These are phyloP conservation scores for Cymbidium sinense DNA, from an alignment of 106 monocot species.

Conservation along the genomic window DNA sequence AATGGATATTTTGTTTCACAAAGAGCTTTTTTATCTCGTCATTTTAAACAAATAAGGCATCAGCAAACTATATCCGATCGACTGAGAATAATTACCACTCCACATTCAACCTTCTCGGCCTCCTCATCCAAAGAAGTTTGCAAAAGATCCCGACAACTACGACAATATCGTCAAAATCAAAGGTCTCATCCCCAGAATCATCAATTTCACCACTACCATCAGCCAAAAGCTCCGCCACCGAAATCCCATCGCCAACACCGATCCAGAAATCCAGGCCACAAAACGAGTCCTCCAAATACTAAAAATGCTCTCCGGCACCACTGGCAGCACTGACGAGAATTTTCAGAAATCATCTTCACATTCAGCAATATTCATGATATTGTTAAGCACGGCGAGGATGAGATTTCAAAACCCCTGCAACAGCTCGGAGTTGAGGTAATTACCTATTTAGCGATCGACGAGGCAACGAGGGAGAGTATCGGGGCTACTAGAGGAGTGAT, in stretches of 20 bases:
- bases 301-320: constrained; percentile 41
- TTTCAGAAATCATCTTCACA: constrained; percentile 66
- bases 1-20: neutral
- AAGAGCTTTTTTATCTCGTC: neutral
- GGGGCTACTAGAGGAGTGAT: constrained; percentile 43
- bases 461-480: constrained; percentile 38
- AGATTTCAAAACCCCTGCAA: constrained; percentile 25
- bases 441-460: constrained; percentile 55
- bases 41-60: neutral
- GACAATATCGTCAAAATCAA: constrained; percentile 64
- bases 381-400: constrained; percentile 26
- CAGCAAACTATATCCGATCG: too few relatives aligned
- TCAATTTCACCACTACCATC: constrained; percentile 40
- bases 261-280: constrained; percentile 29
- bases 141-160: constrained; percentile 69
- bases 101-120: constrained; percentile 46
- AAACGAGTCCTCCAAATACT: constrained; percentile 40
- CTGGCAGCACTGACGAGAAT: constrained; percentile 35
- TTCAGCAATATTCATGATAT: constrained; percentile 40
- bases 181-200: constrained; percentile 63
- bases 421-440: constrained; percentile 59
- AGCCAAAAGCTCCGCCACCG: constrained; percentile 3
- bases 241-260: neutral
- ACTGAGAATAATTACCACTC: constrained; percentile 18
- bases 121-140: constrained; percentile 65